phyloP scores from a whole-genome alignment of 1,139 yeast genomes.

The Magnusiomyces clavatus region DNA sequence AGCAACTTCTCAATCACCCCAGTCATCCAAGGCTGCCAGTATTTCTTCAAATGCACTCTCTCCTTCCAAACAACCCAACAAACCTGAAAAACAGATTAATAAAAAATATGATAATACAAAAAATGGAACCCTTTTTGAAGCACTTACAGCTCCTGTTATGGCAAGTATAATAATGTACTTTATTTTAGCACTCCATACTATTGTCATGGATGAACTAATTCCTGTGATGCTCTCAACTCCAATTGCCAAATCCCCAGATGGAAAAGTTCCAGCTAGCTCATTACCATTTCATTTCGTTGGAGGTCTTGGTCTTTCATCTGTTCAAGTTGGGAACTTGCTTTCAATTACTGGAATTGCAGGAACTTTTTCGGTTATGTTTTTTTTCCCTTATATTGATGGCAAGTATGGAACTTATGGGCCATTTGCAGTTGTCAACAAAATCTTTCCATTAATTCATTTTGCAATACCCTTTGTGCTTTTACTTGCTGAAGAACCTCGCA shows the following conservation, averaged over 20 bases:
- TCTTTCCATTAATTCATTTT: conserved; percentile 44
- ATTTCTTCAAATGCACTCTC: neutral
- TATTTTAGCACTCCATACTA: conserved; percentile 40
- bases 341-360: conserved; percentile 54
- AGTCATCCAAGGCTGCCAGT: neutral
- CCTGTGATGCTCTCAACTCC: conserved; percentile 54
- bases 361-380: conserved; percentile 41
- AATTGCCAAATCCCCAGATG: conserved; percentile 23
- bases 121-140: conserved; percentile 2
- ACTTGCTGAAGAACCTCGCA: conserved; percentile 26
- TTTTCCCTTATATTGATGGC: conserved; percentile 51
- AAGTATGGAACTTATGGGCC: conserved; percentile 41
- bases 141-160: conserved; percentile 1
- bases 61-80: neutral
- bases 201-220: conserved; percentile 50
- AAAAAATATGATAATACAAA: neutral
- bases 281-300: conserved; percentile 45
- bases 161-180: conserved; percentile 31
- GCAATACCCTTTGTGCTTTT: conserved; percentile 46
- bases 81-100: neutral
- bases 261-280: conserved; percentile 23
- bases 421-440: conserved; percentile 36
- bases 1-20: neutral
- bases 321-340: conserved; percentile 46
- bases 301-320: conserved; percentile 42